phyloP scores from a whole-genome alignment of 164 flowering plant genomes.

The Berberis vulgaris region DNA sequence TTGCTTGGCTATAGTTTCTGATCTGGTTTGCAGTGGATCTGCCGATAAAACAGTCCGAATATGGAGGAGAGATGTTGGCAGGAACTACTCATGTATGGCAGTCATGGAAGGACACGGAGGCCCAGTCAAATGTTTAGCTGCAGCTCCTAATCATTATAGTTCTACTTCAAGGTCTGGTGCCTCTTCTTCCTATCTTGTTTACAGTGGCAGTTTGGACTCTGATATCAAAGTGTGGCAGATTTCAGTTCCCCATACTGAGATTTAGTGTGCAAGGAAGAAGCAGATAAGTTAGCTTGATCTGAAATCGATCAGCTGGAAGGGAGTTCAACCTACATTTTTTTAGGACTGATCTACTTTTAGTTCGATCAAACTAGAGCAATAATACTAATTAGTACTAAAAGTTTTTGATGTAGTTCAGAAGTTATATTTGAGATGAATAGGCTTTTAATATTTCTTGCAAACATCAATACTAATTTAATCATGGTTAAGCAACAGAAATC shows the following conservation, averaged over 20 bases:
- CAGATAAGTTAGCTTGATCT: no score
- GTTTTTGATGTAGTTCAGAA: no score
- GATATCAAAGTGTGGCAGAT: constrained; percentile 71
- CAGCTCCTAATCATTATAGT: constrained; percentile 15
- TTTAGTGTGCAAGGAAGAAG: background rate
- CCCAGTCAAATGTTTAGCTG: constrained; percentile 76
- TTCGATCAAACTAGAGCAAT: no score
- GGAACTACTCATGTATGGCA: constrained; percentile 44
- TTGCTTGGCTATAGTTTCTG: constrained; percentile 49
- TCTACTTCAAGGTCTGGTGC: background rate
- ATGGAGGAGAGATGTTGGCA: constrained; percentile 46
- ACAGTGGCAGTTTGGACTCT: constrained; percentile 81
- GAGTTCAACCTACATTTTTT: no score
- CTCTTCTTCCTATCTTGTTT: constrained; percentile 26
- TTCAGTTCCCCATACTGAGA: constrained; percentile 19
- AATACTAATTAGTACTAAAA: no score
- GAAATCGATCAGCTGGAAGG: no score
- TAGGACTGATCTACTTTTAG: no score
- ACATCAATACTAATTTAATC: no score
- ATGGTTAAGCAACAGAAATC: no score
- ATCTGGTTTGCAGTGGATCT: constrained; percentile 72
- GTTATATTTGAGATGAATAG: no score
- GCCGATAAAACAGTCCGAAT: constrained; percentile 72
- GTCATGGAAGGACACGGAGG: constrained; percentile 76
- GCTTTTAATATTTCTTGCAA: no score